phyloP scores from a whole-genome alignment of 148 eudicot genomes.

The Spergularia marina region DNA sequence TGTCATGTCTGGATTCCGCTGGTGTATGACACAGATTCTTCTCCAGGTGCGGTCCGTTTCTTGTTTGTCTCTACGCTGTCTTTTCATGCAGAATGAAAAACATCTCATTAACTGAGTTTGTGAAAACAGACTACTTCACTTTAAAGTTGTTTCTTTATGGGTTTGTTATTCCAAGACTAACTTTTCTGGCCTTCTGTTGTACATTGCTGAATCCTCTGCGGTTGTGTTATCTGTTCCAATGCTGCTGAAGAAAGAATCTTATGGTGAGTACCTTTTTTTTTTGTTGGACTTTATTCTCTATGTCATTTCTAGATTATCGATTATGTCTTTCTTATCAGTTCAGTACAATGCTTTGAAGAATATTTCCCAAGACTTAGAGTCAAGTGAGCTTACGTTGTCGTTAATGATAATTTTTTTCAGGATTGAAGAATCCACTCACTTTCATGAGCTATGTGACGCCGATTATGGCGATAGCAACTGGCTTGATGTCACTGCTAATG shows the following conservation, averaged over 20 bases:
- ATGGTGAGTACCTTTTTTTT: conserved; percentile 60
- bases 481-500: conserved; percentile 61
- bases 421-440: conserved; percentile 86
- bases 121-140: background rate
- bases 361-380: background rate
- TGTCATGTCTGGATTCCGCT: conserved; percentile 98
- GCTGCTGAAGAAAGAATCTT: conserved; percentile 68
- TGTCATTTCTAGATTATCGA: background rate
- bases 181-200: conserved; percentile 8
- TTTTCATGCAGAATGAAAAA: background rate
- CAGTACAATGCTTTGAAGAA: background rate
- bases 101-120: background rate
- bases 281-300: background rate
- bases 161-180: conserved; percentile 15
- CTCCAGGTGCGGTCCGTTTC: conserved; percentile 70
- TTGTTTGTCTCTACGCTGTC: background rate
- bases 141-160: background rate
- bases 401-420: conserved; percentile 33
- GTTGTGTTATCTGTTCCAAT: conserved; percentile 31
- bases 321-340: background rate
- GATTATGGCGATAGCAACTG: conserved; percentile 81
- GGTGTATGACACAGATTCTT: conserved; percentile 99
- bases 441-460: conserved; percentile 98
- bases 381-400: background rate
- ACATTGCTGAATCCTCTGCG: conserved; percentile 20